Conservation (phyloP, 805 yeast species). For the Saturnispora serradocipensis region DNA sequence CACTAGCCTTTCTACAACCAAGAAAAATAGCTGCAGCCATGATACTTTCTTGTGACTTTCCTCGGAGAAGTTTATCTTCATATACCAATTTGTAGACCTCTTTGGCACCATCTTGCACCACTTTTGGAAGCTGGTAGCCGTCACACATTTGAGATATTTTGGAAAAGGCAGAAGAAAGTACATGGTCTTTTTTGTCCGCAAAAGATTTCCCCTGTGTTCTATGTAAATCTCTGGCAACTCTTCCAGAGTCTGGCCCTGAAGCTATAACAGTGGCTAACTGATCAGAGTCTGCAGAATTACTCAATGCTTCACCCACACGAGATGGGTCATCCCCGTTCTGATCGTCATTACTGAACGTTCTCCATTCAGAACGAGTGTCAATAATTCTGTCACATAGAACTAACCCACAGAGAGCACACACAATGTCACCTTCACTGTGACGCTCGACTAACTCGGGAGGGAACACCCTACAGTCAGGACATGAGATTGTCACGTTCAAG, state of each 20-base stretch:
- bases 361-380: conserved; percentile 96
- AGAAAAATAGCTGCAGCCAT: conserved; percentile 95
- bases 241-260: conserved; percentile 74
- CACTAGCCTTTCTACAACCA: conserved; percentile 90
- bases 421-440: conserved; percentile 95
- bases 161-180: conserved; percentile 79
- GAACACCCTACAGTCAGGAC: conserved; percentile 92
- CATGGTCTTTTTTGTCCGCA: conserved; percentile 82
- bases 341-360: conserved; percentile 95
- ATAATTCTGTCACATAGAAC: conserved; percentile 87
- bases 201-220: conserved; percentile 81
- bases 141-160: conserved; percentile 94
- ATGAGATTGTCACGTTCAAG: conserved; percentile 78
- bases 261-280: conserved; percentile 91
- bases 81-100: conserved; percentile 89
- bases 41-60: conserved; percentile 85
- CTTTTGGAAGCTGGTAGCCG: conserved; percentile 87
- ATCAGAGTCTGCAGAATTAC: conserved; percentile 83
- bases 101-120: conserved; percentile 95
- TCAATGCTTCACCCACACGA: conserved; percentile 98
- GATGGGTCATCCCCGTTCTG: conserved; percentile 97
- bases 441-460: conserved; percentile 95
- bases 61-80: conserved; percentile 77
- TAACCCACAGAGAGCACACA: conserved; percentile 95
- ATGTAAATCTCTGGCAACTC: conserved; percentile 79